Base-by-base conservation (phyloP, 768 basidiomycete species). In the Leucocoprinus birnbaumii region DNA sequence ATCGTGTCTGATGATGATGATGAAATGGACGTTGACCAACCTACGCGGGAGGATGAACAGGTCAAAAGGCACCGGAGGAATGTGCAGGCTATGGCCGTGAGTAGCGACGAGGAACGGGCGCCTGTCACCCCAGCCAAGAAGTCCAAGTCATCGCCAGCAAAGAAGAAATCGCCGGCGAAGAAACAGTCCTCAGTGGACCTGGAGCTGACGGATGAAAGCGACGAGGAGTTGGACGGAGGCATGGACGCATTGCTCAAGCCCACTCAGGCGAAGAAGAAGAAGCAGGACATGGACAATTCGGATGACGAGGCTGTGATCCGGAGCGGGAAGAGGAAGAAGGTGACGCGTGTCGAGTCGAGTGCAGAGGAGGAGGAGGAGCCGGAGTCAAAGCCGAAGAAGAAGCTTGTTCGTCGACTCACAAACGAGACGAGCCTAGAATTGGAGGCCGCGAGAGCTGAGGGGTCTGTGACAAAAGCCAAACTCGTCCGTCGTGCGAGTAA, bases 121-220 rank as follows among this genome's bases (percentile, higher is more conserved):
- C 11, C 16, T 11, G 38, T 38, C 38, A 38, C 38, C 9, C 38
- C 38, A 14, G 13, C 38, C 9, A 38, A n/a, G 38, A 38, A 38
- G 16, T 16, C 38, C 22, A 34, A 19, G 4, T 13, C 25, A 14
- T 19, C 18, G 24, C 50, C 41, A 27, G 9, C 24, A 14, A 53
- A 25, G 18, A n/a, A 16, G 18, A n/a, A 16, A 16, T 45, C 52
- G 2, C 43, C 52, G 18, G 21, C 19, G 21, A 46, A 46, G 19
- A 19, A 4, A 14, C 26, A 31, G 18, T 21, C 27, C 3, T 16
- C 27, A 7, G 46, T 22, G 57, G 57, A 41, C 57, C 55, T 3
- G 62, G 61, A 34, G 47, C 52, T 35, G 31, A 22, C 11, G 40
- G 53, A 41, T 26, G 58, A 58, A n/a, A 55, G 48, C 7, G 42